Conservation (phyloP, 768 basidiomycete genomes). For the Tylopilus sp. region DNA sequence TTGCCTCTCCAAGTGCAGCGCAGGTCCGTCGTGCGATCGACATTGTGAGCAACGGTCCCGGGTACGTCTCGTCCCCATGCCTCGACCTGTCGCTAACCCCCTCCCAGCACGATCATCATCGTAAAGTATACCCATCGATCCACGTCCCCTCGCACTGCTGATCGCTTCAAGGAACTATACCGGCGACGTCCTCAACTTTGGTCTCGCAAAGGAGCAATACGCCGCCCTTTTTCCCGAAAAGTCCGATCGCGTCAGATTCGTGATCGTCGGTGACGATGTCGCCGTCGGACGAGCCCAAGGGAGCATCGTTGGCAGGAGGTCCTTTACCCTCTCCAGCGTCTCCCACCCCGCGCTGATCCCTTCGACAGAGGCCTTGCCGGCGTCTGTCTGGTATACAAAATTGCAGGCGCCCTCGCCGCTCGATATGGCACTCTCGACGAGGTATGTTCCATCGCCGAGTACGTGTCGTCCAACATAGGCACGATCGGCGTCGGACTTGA, state of each 20-base stretch:
- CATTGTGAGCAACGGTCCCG: slow-evolving; percentile 65
- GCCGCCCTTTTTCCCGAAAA: slow-evolving; percentile 67
- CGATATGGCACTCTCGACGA: slow-evolving; percentile 65
- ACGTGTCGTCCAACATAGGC: slow-evolving; percentile 61
- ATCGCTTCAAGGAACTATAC: slow-evolving; percentile 67
- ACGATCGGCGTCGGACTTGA: slow-evolving; percentile 87
- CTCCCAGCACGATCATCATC: slow-evolving; percentile 67
- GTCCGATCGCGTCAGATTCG: slow-evolving; percentile 64
- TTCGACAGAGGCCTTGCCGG: slow-evolving; percentile 70
- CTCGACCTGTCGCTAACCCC: neutral
- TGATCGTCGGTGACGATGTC: slow-evolving; percentile 89
- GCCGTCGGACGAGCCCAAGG: slow-evolving; percentile 81
- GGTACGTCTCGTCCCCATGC: slow-evolving; percentile 39
- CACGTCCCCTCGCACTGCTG: neutral
- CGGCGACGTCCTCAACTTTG: slow-evolving; percentile 89
- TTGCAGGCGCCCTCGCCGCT: slow-evolving; percentile 78
- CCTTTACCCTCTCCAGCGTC: neutral
- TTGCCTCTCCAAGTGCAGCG: slow-evolving; percentile 84
- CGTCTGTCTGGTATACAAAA: slow-evolving; percentile 84
- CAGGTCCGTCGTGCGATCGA: slow-evolving; percentile 84
- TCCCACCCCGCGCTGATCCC: neutral
- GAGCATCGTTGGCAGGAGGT: slow-evolving; percentile 79
- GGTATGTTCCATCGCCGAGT: slow-evolving; percentile 64
- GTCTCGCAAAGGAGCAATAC: slow-evolving; percentile 83
- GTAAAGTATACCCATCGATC: slow-evolving; percentile 55